Percentiles rank a stretch among this genome's conserved stretches.
Evolutionary conservation across 768 basidiomycete species (phyloP).

Genomic region (Porphyrellus cyaneotinctus): DNA sequence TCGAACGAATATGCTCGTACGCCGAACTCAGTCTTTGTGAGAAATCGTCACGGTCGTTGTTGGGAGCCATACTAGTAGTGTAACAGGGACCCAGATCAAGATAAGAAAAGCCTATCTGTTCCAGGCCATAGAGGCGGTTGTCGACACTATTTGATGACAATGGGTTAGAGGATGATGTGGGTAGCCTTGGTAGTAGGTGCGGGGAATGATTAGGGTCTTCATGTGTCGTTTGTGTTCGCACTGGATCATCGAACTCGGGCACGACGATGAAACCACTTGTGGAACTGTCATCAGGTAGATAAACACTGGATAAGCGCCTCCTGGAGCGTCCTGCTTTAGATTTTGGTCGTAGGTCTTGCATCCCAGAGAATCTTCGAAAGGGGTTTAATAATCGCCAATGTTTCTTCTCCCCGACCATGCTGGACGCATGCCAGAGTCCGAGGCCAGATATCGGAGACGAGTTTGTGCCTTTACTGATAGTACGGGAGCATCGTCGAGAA

Average conservation of each 20-base stretch:
- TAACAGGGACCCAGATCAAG: background rate
- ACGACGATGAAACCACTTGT: constrained; percentile 15
- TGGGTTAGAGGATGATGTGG: background rate
- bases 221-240: background rate
- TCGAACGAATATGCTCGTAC: constrained; percentile 22
- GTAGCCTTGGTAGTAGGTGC: background rate
- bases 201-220: background rate
- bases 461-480: background rate
- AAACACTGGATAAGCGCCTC: constrained; percentile 18
- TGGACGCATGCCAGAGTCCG: background rate
- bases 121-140: background rate
- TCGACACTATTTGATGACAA: background rate
- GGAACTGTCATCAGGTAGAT: constrained; percentile 17
- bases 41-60: constrained; percentile 15
- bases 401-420: constrained; percentile 28
- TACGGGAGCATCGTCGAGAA: background rate
- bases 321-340: constrained; percentile 1
- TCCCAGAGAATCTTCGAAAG: constrained; percentile 18
- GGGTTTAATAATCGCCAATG: constrained; percentile 20
- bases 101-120: background rate
- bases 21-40: constrained; percentile 19
- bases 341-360: constrained; percentile 3
- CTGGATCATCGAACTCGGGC: constrained; percentile 25
- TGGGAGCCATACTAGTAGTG: background rate
- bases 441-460: background rate